Percentiles rank a stretch among this genome's conserved stretches.
These are phyloP conservation scores for Zychaea mexicana DNA, from an alignment of 371 early-diverging fungal genomes.

Conservation along the genomic window DNA sequence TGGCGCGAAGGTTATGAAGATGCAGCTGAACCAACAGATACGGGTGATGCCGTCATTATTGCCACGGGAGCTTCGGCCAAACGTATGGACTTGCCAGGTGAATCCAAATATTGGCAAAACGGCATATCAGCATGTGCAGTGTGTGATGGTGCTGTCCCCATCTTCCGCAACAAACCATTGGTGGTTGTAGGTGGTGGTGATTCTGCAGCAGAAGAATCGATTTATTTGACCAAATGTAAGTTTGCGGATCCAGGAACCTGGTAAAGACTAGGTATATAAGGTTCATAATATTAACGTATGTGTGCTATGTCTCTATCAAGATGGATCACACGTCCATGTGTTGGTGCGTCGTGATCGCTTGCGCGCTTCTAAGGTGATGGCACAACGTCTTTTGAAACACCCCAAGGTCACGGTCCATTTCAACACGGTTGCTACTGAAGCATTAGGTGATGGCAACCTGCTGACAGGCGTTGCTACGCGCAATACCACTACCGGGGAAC, in stretches of 20 bases:
- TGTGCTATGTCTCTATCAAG: slow-evolving; percentile 24
- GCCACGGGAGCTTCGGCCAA: slow-evolving; percentile 99
- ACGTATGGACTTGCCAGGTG: slow-evolving; percentile 77
- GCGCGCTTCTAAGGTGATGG: slow-evolving; percentile 97
- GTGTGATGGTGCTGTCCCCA: slow-evolving; percentile 98
- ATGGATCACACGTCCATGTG: slow-evolving; percentile 90
- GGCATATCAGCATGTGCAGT: slow-evolving; percentile 99
- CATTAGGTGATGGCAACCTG: slow-evolving; percentile 83
- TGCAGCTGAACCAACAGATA: slow-evolving; percentile 66
- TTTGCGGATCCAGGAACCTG: slow-evolving; percentile 22
- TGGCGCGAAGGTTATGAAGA: slow-evolving; percentile 86
- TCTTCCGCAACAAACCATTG: slow-evolving; percentile 93
- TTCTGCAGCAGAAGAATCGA: slow-evolving; percentile 98
- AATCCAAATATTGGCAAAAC: slow-evolving; percentile 55
- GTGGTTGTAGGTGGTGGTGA: slow-evolving; percentile 99
- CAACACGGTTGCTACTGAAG: slow-evolving; percentile 85
- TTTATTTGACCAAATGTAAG: slow-evolving; percentile 88
- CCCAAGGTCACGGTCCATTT: slow-evolving; percentile 93
- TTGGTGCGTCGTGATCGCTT: slow-evolving; percentile 96
- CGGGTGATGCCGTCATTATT: slow-evolving; percentile 90
- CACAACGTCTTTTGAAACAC: slow-evolving; percentile 78
- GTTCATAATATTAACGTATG: background rate
- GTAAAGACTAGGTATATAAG: too few relatives aligned
- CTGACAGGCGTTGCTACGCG: slow-evolving; percentile 74
- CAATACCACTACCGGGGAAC: slow-evolving; percentile 72